Conservation (phyloP, 768 basidiomycete genomes). For the Mycena leptocephala region DNA sequence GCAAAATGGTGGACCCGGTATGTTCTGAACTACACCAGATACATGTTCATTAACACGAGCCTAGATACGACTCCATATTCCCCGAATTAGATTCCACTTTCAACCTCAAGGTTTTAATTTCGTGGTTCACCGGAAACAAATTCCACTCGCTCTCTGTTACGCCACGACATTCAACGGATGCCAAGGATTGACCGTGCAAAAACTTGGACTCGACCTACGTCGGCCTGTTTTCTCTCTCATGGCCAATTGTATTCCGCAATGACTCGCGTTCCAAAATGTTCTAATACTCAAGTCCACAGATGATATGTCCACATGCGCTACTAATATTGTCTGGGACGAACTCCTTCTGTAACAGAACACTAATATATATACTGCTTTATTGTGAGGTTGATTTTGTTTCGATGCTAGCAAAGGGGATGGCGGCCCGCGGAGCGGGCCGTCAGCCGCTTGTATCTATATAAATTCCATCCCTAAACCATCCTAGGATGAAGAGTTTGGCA, state of each 20-base stretch:
- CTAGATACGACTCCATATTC: no score
- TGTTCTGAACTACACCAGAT: not conserved
- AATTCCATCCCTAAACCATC: no score
- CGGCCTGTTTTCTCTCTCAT: not conserved
- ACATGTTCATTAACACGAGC: no score
- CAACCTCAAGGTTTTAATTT: no score
- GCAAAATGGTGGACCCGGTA: not conserved
- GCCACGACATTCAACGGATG: not conserved
- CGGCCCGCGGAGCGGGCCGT: no score
- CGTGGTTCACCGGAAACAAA: not conserved
- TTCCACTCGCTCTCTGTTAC: no score
- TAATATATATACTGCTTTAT: no score
- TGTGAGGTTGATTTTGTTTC: no score
- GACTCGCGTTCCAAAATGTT: not conserved
- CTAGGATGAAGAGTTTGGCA: no score
- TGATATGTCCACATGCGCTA: not conserved
- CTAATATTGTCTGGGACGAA: slow-evolving; percentile 18
- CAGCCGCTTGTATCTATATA: no score
- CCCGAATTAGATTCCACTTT: no score
- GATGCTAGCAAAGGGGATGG: no score
- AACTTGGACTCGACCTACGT: not conserved
- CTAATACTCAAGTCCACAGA: not conserved
- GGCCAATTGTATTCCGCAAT: not conserved
- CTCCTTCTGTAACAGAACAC: not conserved
- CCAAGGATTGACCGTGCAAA: not conserved